A percentile compares a stretch with the other conserved stretches of the same genome.
phyloP scores from a whole-genome alignment of 352 stramenopile species.

The Aphanomyces cochlioides region DNA sequence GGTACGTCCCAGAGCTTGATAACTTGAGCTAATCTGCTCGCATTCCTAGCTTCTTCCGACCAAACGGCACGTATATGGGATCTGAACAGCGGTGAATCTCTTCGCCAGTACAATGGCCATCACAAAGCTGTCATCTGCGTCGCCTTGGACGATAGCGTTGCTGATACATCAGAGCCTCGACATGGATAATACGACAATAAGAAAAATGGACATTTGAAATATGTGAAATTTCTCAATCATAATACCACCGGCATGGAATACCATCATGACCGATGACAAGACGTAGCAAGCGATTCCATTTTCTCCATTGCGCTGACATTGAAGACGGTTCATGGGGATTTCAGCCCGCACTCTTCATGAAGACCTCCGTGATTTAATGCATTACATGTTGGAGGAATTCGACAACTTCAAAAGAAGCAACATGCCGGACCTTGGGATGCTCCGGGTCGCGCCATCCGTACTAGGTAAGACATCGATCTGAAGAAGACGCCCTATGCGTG shows the following conservation, averaged over 20 bases:
- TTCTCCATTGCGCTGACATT: neutral
- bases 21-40: neutral
- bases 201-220: neutral
- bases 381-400: too few species aligned
- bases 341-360: too few species aligned
- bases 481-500: neutral
- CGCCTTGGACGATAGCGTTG: slow-evolving; percentile 79
- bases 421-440: neutral
- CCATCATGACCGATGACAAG: neutral
- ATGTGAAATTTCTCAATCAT: neutral
- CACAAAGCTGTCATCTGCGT: slow-evolving; percentile 88
- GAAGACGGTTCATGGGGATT: too few species aligned
- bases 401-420: too few species aligned
- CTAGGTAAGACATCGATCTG: slow-evolving; percentile 7
- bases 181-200: neutral
- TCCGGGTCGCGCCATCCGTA: slow-evolving; percentile 11
- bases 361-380: too few species aligned
- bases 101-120: slow-evolving; percentile 86
- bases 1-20: slow-evolving; percentile 33
- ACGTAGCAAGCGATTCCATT: neutral
- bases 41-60: slow-evolving; percentile 86
- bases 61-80: slow-evolving; percentile 97
- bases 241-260: too few species aligned
- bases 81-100: slow-evolving; percentile 83
- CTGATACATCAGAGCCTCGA: slow-evolving; percentile 32